Base-by-base conservation (phyloP, 441 rosid species). In the Populus trichocarpa region DNA sequence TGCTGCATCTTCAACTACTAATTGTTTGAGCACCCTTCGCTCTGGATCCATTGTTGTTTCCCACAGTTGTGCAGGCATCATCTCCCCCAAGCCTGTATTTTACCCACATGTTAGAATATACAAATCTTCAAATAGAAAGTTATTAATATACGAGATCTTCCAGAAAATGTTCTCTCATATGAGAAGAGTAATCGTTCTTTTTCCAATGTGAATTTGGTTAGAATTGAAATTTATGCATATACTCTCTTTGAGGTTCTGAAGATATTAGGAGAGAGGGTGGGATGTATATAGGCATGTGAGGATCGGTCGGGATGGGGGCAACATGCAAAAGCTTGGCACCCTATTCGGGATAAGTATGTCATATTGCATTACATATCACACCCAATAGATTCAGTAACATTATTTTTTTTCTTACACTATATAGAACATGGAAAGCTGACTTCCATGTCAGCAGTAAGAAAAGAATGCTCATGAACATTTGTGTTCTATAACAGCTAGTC, bases 31-130 rank as follows among this genome's bases (percentile, higher is more conserved):
- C 59, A 92, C 46, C 83, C 99, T 89, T 81, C 59, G 85, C 42
- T 91, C 90, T 30, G 96, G 97, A 86, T 93, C 88, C 94, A 93
- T 66, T 18, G 95, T 95, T 70, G 98, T 95, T 82, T 93, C 98
- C 98, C 97, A 95, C 8, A 95, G 87, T 85, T 91, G 98, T 16
- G 16, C 38, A 68, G 98, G 98, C 98, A 95, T 92, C 99, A 95
- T 95, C 87, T 95, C 98, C 85, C 99, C 97, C 86, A 93, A 85
- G n/a, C 97, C 99, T 93, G 84, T 82, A 78, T 71, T 73, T 77
- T 74, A 53, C 75, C 71, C 40, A 42, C 83, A 79, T 63, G 68
- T 36, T 10, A 64, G 5, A 9, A 36, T 6, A 61, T 8, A 18
- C 7, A 23, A 78, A 77, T 42, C 57, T 74, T 28, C 10, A 8